These are phyloP conservation scores for Arachnomyces sp. DNA, from an alignment of 2,329 filamentous ascomycete genomes.

Conservation along the genomic window DNA sequence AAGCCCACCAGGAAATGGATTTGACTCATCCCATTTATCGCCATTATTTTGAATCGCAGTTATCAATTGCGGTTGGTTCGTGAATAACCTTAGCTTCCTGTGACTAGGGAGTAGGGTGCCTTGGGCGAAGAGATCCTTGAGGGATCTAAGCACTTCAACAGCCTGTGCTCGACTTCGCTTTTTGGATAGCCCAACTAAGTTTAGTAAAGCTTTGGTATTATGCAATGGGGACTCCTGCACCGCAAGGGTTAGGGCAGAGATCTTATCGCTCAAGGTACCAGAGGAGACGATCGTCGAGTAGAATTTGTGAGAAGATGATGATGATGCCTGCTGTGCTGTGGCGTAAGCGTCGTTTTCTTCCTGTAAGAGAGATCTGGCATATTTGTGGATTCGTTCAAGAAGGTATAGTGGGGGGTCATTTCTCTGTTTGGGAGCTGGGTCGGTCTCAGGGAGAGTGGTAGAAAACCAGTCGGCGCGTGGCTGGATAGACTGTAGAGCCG, in stretches of 20 bases:
- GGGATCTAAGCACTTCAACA: slow-evolving; percentile 79
- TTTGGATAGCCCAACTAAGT: slow-evolving; percentile 68
- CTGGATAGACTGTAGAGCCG: slow-evolving; percentile 43
- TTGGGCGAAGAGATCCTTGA: slow-evolving; percentile 89
- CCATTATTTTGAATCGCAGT: slow-evolving; percentile 57
- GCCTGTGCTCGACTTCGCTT: slow-evolving; percentile 93
- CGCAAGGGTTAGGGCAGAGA: slow-evolving; percentile 86
- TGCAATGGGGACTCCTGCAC: slow-evolving; percentile 95
- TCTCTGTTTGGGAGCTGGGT: slow-evolving; percentile 37
- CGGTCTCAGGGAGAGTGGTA: slow-evolving; percentile 47
- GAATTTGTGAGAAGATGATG: slow-evolving; percentile 88
- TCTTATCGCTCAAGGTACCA: slow-evolving; percentile 91
- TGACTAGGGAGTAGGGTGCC: slow-evolving; percentile 76
- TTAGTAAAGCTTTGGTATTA: slow-evolving; percentile 82
- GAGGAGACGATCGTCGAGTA: slow-evolving; percentile 95
- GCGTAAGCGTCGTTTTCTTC: slow-evolving; percentile 69
- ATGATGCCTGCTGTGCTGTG: slow-evolving; percentile 59
- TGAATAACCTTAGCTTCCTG: slow-evolving; percentile 71
- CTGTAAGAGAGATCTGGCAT: slow-evolving; percentile 68
- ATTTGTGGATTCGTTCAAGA: slow-evolving; percentile 50
- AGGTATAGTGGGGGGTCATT: slow-evolving; percentile 42
- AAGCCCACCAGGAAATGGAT: slow-evolving; percentile 64
- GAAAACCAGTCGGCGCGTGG: slow-evolving; percentile 62
- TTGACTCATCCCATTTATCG: slow-evolving; percentile 58
- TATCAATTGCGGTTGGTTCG: slow-evolving; percentile 67